Conservation (phyloP, 2,329 filamentous ascomycete genomes). For the Aspergillus tamarii region DNA sequence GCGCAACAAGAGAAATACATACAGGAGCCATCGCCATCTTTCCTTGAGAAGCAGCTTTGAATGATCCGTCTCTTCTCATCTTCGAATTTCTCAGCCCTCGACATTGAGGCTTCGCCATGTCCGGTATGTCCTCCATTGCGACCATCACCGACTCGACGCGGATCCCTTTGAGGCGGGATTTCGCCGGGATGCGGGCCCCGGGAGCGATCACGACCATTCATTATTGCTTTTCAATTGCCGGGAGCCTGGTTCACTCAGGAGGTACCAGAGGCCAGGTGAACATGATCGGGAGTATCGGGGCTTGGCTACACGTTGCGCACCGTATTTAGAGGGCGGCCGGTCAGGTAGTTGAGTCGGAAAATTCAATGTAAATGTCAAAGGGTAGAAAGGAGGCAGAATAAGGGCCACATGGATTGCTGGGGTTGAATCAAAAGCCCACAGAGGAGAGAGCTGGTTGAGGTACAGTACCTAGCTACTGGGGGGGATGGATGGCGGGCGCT, state of each 20-base stretch:
- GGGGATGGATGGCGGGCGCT: slow-evolving; percentile 28
- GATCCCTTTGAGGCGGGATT: slow-evolving; percentile 33
- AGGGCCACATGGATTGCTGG: not conserved
- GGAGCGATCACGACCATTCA: slow-evolving; percentile 42
- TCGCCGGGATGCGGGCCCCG: slow-evolving; percentile 36
- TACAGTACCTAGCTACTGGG: slow-evolving; percentile 30
- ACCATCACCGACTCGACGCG: slow-evolving; percentile 37
- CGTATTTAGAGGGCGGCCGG: not conserved
- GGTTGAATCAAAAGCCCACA: not conserved
- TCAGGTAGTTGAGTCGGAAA: not conserved
- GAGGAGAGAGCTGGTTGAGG: slow-evolving; percentile 20
- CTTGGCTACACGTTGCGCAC: slow-evolving; percentile 20
- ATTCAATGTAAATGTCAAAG: not conserved
- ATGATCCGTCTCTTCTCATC: slow-evolving; percentile 95
- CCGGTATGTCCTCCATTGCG: slow-evolving; percentile 34
- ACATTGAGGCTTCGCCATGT: slow-evolving; percentile 37
- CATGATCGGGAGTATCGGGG: slow-evolving; percentile 33
- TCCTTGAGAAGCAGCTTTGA: slow-evolving; percentile 90
- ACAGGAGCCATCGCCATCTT: slow-evolving; percentile 84
- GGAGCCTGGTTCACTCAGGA: slow-evolving; percentile 30
- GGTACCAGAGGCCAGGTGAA: slow-evolving; percentile 32
- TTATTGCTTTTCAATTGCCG: slow-evolving; percentile 28
- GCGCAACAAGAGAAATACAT: slow-evolving; percentile 45
- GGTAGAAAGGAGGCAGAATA: not conserved
- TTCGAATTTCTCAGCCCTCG: slow-evolving; percentile 82